Evolutionary conservation across 805 yeast genomes (phyloP).

Genomic region (Cyberlindnera mycetangii): DNA sequence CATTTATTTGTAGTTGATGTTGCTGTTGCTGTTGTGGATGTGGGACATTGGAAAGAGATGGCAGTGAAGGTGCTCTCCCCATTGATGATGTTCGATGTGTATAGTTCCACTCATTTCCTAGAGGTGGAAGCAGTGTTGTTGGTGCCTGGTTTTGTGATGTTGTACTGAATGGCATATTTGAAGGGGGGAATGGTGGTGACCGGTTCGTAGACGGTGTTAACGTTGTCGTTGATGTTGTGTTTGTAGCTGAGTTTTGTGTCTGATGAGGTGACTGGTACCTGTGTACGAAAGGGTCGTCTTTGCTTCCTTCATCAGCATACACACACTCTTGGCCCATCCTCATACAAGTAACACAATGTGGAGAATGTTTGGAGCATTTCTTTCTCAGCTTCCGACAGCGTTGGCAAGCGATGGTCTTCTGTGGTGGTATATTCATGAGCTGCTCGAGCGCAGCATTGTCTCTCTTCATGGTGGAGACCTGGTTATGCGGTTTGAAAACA

Average conservation of each 20-base stretch:
- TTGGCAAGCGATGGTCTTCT: constrained; percentile 26
- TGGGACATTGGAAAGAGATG: neutral
- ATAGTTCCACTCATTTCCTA: constrained; percentile 6
- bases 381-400: constrained; percentile 35
- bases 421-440: constrained; percentile 11
- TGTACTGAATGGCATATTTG: no score
- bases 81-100: neutral
- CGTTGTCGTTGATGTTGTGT: neutral
- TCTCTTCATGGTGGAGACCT: constrained; percentile 12
- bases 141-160: neutral
- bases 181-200: no score
- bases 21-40: neutral
- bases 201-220: neutral
- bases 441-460: constrained; percentile 5
- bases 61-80: neutral
- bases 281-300: neutral
- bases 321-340: constrained; percentile 37
- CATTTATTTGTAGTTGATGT: no score
- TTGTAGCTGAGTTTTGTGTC: neutral
- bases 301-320: constrained; percentile 22
- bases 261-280: neutral
- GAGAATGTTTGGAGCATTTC: constrained; percentile 50
- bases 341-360: constrained; percentile 47
- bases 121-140: constrained; percentile 9
- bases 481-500: constrained; percentile 21